phyloP scores from a whole-genome alignment of 2,329 filamentous ascomycete genomes.

The Talaromyces atroroseus region DNA sequence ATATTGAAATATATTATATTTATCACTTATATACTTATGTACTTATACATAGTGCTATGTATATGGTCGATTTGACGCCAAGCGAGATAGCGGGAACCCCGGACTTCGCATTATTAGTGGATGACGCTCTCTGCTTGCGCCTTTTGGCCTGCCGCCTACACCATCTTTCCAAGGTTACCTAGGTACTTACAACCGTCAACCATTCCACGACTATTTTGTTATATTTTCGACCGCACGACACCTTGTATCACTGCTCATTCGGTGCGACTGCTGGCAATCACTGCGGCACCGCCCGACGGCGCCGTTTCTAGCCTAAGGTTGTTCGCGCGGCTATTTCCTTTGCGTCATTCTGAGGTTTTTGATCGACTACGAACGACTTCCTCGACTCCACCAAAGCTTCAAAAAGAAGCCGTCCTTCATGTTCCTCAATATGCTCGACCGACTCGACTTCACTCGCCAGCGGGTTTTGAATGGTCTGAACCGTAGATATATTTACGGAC shows the following conservation, averaged over 20 bases:
- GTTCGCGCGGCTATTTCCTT: slow-evolving; percentile 15
- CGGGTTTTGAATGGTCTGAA: slow-evolving; percentile 42
- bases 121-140: not conserved
- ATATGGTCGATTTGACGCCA: not conserved
- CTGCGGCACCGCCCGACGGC: not conserved
- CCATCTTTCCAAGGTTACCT: not conserved
- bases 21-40: too few relatives aligned
- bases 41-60: too few relatives aligned
- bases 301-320: slow-evolving; percentile 4
- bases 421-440: slow-evolving; percentile 22
- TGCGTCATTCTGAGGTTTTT: slow-evolving; percentile 37
- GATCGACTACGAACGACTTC: slow-evolving; percentile 11
- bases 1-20: not conserved
- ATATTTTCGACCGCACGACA: not conserved
- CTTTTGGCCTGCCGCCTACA: not conserved
- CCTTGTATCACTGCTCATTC: not conserved
- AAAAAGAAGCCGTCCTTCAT: not conserved
- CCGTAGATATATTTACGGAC: slow-evolving; percentile 43
- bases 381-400: slow-evolving; percentile 13
- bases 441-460: slow-evolving; percentile 38
- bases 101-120: not conserved
- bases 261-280: not conserved
- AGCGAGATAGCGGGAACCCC: not conserved
- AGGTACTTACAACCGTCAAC: not conserved
- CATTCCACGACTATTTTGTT: not conserved